Evolutionary conservation across 2,329 filamentous ascomycete species (phyloP), one percentile per base, ranked within the genome.

Genomic region (Arthrobotrys megalospora): DNA sequence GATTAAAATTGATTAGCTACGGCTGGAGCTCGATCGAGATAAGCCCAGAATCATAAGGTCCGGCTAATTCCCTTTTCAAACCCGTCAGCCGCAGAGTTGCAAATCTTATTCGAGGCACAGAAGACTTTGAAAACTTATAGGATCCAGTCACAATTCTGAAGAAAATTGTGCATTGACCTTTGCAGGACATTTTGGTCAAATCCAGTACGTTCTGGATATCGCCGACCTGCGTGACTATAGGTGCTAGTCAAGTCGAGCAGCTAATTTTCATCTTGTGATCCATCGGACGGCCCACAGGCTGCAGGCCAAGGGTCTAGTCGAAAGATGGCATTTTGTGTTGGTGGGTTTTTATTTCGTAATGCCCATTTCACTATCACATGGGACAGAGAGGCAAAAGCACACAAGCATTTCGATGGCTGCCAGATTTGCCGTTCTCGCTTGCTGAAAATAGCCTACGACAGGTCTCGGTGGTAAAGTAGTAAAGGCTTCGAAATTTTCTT

Each of bases 401-500:
- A 48, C 58, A 72, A 58, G 58, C 58, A 58, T 65, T 28, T 55
- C 58, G 64, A 65, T 64, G 52, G 53, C 34, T 68, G 58, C 72
- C 66, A 66, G 60, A 71, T 60, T 70, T 77, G 58, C 73, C 60
- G 58, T 77, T 69, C 36, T 76, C 72, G 65, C 65, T 77, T 77
- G 73, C 73, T 71, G 73, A 77, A 77, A 77, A 77, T 77, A 77
- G 66, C 66, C 52, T 70, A 66, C 48, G 66, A 77, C 72, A 70
- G 14, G 24, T 67, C 55, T 60, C 41, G 66, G 60, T 68, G 52
- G 14, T 60, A 63, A 43, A 36, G 52, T 70, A 47, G 63, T 65
- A 69, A 36, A 47, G 55, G 55, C 36, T 21, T 71, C 19, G 52
- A 77, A 77, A 77, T 41, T 70, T 71, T 77, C 50, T 60, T 47